A percentile compares a stretch with the other conserved stretches of the same genome.
Conservation (phyloP, 2,329 filamentous ascomycete genomes). For the Penicillium sp. region DNA sequence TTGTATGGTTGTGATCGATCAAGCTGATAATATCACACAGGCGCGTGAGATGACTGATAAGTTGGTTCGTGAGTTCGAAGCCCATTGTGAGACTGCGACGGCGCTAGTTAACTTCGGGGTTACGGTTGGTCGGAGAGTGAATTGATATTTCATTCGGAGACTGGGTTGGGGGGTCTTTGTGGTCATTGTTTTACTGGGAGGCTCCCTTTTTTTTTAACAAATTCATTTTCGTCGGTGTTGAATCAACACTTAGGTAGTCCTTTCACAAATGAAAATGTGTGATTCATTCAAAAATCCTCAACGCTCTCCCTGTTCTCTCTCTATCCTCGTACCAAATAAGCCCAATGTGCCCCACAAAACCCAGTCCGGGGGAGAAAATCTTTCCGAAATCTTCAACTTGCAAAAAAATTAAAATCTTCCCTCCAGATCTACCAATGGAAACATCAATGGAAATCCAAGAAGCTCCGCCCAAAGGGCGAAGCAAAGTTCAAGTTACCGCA, state of each 20-base stretch:
- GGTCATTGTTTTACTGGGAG: neutral
- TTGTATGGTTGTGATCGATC: slow-evolving; percentile 15
- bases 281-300: neutral
- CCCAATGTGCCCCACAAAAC: neutral
- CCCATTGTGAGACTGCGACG: slow-evolving; percentile 13
- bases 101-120: slow-evolving; percentile 22
- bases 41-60: slow-evolving; percentile 10
- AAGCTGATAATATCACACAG: slow-evolving; percentile 6
- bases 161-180: neutral
- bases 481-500: slow-evolving; percentile 24
- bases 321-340: neutral
- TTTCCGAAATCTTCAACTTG: neutral
- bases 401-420: neutral
- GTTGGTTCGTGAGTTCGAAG: slow-evolving; percentile 19
- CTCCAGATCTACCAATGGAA: neutral
- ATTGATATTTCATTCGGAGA: neutral
- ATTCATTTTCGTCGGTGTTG: neutral
- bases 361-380: neutral
- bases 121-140: slow-evolving; percentile 17
- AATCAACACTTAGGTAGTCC: too few species aligned
- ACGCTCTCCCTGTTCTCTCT: too few species aligned
- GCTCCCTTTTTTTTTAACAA: neutral
- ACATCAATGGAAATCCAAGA: slow-evolving; percentile 19
- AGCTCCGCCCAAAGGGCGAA: slow-evolving; percentile 12
- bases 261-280: neutral